phyloP scores from a whole-genome alignment of 257 asterid genomes.

The Paraleonurus japonicus region DNA sequence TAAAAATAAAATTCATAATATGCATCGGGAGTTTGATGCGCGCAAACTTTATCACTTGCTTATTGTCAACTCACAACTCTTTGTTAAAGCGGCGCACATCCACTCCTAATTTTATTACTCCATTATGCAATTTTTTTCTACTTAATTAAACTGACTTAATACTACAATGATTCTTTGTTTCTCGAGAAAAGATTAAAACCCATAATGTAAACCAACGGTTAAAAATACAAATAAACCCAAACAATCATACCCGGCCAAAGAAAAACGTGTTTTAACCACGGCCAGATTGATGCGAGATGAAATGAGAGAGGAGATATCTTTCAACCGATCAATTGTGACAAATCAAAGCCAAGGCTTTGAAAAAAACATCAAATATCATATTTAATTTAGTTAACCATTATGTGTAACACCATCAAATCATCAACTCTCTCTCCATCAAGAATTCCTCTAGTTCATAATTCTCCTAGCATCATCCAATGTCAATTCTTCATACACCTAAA shows the following conservation, averaged over 20 bases:
- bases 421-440: neutral
- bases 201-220: neutral
- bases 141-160: too few relatives aligned
- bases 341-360: slow-evolving; percentile 14
- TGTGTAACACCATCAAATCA: neutral
- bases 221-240: neutral
- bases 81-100: too few relatives aligned
- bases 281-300: neutral
- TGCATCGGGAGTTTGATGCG: too few relatives aligned
- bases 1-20: too few relatives aligned
- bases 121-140: too few relatives aligned
- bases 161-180: neutral
- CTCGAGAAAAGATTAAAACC: neutral
- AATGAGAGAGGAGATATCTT: neutral
- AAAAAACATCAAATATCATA: neutral
- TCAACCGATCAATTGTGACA: slow-evolving; percentile 4
- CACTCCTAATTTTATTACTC: too few relatives aligned
- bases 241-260: neutral
- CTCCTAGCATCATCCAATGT: slow-evolving; percentile 58
- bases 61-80: too few relatives aligned
- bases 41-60: too few relatives aligned
- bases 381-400: neutral
- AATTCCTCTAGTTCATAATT: slow-evolving; percentile 36
- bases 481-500: slow-evolving; percentile 70
- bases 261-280: neutral